These are phyloP conservation scores for Arthrobotrys megalospora DNA, from an alignment of 2,329 filamentous ascomycete genomes.

Conservation along the genomic window DNA sequence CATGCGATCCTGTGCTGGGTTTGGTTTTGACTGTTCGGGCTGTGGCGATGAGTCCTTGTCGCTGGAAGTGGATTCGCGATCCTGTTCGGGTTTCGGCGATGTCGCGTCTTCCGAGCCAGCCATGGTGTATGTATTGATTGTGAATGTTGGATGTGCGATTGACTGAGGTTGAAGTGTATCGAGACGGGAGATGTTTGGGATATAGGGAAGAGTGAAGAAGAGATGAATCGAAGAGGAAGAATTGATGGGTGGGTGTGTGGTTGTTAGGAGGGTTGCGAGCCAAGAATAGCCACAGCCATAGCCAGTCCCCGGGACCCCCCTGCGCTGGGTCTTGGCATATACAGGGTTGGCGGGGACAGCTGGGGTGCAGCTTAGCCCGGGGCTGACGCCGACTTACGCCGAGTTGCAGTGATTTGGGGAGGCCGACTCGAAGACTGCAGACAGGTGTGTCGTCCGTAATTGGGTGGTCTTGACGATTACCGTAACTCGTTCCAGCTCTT, in stretches of 20 bases:
- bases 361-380: slow-evolving; percentile 25
- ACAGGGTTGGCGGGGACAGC: slow-evolving; percentile 31
- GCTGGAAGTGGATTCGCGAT: slow-evolving; percentile 48
- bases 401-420: slow-evolving; percentile 7
- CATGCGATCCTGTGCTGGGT: slow-evolving; percentile 75
- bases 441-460: slow-evolving; percentile 38
- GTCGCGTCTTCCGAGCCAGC: slow-evolving; percentile 52
- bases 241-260: not conserved
- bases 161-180: not conserved
- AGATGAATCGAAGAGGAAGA: not conserved
- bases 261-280: slow-evolving; percentile 21
- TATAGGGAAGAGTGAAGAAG: slow-evolving; percentile 2
- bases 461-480: slow-evolving; percentile 50
- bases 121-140: slow-evolving; percentile 38
- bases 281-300: no score
- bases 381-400: slow-evolving; percentile 25
- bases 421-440: slow-evolving; percentile 26
- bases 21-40: slow-evolving; percentile 36
- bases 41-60: slow-evolving; percentile 55
- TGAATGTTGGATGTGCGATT: not conserved
- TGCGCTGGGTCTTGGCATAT: slow-evolving; percentile 2
- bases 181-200: slow-evolving; percentile 35
- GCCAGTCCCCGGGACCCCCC: not conserved
- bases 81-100: slow-evolving; percentile 54
- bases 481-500: slow-evolving; percentile 51